Evolutionary conservation across 805 yeast genomes (phyloP).

Genomic region (Ascoidea asiatica): DNA sequence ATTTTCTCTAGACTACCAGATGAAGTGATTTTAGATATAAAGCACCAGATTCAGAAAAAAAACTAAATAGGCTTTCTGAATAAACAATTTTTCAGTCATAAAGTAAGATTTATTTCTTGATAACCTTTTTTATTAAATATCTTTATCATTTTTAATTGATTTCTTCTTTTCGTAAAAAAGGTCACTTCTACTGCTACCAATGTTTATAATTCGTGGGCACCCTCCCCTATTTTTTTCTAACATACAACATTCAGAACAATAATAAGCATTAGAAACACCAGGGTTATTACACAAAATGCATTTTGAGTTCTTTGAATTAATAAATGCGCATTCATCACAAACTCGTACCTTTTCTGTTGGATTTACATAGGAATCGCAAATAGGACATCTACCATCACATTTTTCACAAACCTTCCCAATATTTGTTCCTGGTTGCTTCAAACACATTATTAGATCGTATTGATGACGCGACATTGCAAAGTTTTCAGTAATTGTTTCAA

Average conservation of each 20-base stretch:
- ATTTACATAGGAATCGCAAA: slow-evolving; percentile 75
- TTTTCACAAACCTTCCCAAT: slow-evolving; percentile 64
- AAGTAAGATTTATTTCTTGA: too few species aligned
- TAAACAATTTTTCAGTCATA: too few species aligned
- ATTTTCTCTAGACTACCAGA: not conserved
- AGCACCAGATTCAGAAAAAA: not conserved
- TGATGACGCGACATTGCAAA: slow-evolving; percentile 74
- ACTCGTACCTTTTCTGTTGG: slow-evolving; percentile 54
- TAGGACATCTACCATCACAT: slow-evolving; percentile 88
- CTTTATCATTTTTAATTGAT: slow-evolving; percentile 5
- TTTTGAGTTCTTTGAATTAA: slow-evolving; percentile 40
- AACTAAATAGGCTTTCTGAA: too few species aligned
- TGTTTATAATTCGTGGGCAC: slow-evolving; percentile 72
- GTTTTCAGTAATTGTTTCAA: too few species aligned
- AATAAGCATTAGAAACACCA: slow-evolving; percentile 61
- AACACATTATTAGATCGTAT: slow-evolving; percentile 69
- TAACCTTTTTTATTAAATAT: too few species aligned
- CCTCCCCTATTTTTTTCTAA: slow-evolving; percentile 81
- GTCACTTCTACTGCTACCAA: slow-evolving; percentile 68
- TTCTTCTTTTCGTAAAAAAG: slow-evolving; percentile 45
- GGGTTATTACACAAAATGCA: slow-evolving; percentile 71
- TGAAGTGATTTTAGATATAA: not conserved
- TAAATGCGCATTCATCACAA: slow-evolving; percentile 80
- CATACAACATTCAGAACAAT: slow-evolving; percentile 75
- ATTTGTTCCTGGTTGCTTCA: slow-evolving; percentile 70